phyloP scores from a whole-genome alignment of 2,329 filamentous ascomycete genomes.

The Ilyonectria robusta region DNA sequence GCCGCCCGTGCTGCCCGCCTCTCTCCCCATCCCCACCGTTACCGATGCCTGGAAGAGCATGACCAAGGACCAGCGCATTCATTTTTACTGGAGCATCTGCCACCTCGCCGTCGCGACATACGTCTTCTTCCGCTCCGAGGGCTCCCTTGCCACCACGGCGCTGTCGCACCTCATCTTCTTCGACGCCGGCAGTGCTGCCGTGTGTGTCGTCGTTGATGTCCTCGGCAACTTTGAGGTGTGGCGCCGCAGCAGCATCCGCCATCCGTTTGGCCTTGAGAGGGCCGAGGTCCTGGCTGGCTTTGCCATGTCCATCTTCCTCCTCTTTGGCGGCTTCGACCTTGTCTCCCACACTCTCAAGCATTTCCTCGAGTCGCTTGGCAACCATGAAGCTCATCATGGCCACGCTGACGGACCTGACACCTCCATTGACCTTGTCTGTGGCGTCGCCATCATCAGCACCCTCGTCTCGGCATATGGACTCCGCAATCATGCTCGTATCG shows the following conservation, averaged over 20 bases:
- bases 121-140: conserved; percentile 87
- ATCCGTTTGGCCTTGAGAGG: conserved; percentile 93
- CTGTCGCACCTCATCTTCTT: conserved; percentile 95
- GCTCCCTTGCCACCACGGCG: conserved; percentile 91
- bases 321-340: conserved; percentile 98
- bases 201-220: conserved; percentile 94
- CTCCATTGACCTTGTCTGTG: conserved; percentile 84
- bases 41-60: conserved; percentile 91
- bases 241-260: conserved; percentile 91
- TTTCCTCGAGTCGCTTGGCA: conserved; percentile 76
- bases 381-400: conserved; percentile 80
- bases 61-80: conserved; percentile 86
- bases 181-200: conserved; percentile 90
- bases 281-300: conserved; percentile 96
- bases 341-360: conserved; percentile 96
- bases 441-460: conserved; percentile 86
- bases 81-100: conserved; percentile 90
- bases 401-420: conserved; percentile 76
- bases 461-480: conserved; percentile 89
- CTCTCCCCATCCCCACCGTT: conserved; percentile 90
- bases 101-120: conserved; percentile 87
- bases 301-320: conserved; percentile 92
- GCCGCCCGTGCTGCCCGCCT: conserved; percentile 90
- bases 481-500: conserved; percentile 92
- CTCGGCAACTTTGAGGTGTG: conserved; percentile 98